Conservation (phyloP, 2,329 filamentous ascomycete genomes). For the Cryphonectria carpinicola region DNA sequence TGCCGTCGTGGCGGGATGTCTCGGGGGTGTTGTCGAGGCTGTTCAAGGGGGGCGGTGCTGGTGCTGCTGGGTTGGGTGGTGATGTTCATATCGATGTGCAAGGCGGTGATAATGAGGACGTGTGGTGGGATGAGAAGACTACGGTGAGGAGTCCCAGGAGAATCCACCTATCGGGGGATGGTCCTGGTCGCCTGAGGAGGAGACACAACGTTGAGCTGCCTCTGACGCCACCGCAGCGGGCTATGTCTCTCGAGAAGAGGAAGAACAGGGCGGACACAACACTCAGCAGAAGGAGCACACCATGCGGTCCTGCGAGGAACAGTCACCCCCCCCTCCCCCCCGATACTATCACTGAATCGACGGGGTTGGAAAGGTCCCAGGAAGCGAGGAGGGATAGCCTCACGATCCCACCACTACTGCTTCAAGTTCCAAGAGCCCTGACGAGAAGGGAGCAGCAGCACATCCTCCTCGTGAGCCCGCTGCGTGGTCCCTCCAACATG, state of each 20-base stretch:
- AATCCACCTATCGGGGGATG: background rate
- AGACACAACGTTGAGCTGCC: background rate
- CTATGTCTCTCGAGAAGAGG: background rate
- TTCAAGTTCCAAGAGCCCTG: background rate
- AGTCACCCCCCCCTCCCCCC: background rate
- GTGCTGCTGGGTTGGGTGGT: too few relatives aligned
- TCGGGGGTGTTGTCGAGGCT: conserved; percentile 2
- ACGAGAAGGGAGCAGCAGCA: background rate
- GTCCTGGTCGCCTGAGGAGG: background rate
- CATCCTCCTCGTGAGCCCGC: background rate
- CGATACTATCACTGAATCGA: background rate
- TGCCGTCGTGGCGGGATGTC: conserved; percentile 12
- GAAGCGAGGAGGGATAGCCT: background rate
- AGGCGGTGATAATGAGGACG: conserved; percentile 6
- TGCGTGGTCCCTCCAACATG: background rate
- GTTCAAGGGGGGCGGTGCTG: background rate
- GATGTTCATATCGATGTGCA: background rate
- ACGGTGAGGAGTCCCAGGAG: background rate
- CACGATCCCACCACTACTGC: background rate
- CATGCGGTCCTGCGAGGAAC: background rate
- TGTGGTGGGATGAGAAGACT: conserved; percentile 17
- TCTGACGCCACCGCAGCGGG: background rate
- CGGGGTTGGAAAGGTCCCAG: background rate
- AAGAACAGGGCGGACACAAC: background rate
- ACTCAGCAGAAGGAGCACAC: conserved; percentile 1